phyloP scores from a whole-genome alignment of 2,329 filamentous ascomycete genomes.

The Phaeosphaeriaceae sp. region DNA sequence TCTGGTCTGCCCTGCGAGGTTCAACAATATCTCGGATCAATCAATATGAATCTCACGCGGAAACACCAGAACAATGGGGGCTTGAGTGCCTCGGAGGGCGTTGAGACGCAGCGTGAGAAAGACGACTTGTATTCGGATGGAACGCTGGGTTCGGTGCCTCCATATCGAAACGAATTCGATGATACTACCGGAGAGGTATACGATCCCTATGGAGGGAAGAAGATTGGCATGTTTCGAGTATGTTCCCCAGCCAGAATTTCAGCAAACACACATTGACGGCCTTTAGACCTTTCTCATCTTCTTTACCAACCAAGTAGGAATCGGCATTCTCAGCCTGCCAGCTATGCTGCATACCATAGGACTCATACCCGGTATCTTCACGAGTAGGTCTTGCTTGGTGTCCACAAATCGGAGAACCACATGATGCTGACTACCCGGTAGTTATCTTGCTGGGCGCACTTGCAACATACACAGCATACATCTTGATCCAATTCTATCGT shows the following conservation, averaged over 20 bases:
- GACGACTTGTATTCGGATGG: background rate
- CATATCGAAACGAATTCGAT: background rate
- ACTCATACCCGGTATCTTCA: conserved; percentile 24
- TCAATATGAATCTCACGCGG: background rate
- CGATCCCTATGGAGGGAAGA: background rate
- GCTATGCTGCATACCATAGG: conserved; percentile 26
- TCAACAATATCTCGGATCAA: background rate
- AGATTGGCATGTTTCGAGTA: background rate
- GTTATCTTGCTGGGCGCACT: conserved; percentile 7
- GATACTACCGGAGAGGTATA: background rate
- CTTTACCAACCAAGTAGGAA: conserved; percentile 27
- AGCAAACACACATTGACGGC: background rate
- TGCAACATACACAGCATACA: conserved; percentile 19
- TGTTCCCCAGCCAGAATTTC: background rate
- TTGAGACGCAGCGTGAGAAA: background rate
- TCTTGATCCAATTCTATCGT: conserved; percentile 21
- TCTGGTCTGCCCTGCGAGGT: background rate
- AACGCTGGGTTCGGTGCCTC: background rate
- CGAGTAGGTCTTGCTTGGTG: conserved; percentile 9
- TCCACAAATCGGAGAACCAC: background rate
- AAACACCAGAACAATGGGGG: background rate
- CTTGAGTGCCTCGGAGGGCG: background rate
- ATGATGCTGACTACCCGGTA: background rate
- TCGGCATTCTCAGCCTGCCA: conserved; percentile 25
- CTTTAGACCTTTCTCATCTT: conserved; percentile 16